Evolutionary conservation across 768 basidiomycete genomes (phyloP).

Genomic region (Nevesoporus exiguus): DNA sequence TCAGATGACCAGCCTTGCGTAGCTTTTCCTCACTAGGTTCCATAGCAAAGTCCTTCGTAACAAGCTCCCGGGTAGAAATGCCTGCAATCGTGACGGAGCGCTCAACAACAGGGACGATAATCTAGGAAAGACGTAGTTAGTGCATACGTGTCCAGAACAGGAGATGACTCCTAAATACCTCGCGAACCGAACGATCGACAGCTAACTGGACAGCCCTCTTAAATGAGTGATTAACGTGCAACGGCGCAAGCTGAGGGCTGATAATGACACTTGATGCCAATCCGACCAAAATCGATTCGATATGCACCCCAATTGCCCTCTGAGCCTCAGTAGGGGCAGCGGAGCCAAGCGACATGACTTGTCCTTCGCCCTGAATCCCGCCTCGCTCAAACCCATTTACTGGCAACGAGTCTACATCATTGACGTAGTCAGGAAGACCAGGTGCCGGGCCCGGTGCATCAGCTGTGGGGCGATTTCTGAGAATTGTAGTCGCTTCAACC

Average conservation of each 20-base stretch:
- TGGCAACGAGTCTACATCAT: slow-evolving; percentile 75
- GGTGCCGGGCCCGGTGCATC: slow-evolving; percentile 46
- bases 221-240: slow-evolving; percentile 76
- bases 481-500: slow-evolving; percentile 77
- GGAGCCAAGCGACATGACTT: slow-evolving; percentile 59
- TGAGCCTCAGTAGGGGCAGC: slow-evolving; percentile 61
- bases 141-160: background rate
- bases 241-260: slow-evolving; percentile 68
- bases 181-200: slow-evolving; percentile 91
- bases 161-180: slow-evolving; percentile 46
- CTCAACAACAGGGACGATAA: slow-evolving; percentile 96
- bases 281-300: slow-evolving; percentile 73
- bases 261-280: slow-evolving; percentile 74
- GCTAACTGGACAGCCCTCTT: slow-evolving; percentile 89
- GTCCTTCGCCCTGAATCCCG: slow-evolving; percentile 49
- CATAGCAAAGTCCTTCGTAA: slow-evolving; percentile 93
- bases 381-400: slow-evolving; percentile 67
- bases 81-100: slow-evolving; percentile 97
- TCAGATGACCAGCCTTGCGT: slow-evolving; percentile 87
- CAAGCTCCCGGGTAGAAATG: slow-evolving; percentile 93
- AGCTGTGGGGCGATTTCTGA: slow-evolving; percentile 74
- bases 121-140: slow-evolving; percentile 42
- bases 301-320: slow-evolving; percentile 68
- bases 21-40: slow-evolving; percentile 89
- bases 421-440: slow-evolving; percentile 72